phyloP scores from a whole-genome alignment of 208 protist species.

The Acanthamoeba triangularis region DNA sequence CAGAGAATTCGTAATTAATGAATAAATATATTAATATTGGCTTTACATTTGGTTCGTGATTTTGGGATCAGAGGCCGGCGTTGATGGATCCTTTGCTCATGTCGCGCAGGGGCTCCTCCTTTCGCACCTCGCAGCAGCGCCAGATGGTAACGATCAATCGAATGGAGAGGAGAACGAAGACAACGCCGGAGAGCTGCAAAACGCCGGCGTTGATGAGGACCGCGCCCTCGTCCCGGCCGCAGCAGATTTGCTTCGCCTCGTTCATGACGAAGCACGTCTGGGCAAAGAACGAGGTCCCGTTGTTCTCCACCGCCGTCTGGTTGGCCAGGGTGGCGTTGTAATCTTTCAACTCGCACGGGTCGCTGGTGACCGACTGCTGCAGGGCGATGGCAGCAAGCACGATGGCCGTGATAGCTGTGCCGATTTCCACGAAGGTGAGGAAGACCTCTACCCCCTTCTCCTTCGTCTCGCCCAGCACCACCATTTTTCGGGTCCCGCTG shows the following conservation, averaged over 20 bases:
- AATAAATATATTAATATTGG: neutral
- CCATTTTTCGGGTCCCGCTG: neutral
- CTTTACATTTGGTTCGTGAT: neutral
- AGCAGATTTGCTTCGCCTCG: constrained; percentile 11
- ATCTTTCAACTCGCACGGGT: constrained; percentile 27
- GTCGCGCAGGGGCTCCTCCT: neutral
- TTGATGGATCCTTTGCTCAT: constrained; percentile 2
- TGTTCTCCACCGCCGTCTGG: neutral
- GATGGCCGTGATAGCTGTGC: constrained; percentile 25
- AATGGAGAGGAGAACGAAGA: neutral
- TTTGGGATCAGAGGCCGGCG: neutral
- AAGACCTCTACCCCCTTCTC: constrained; percentile 3
- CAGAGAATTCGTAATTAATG: neutral
- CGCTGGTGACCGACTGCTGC: neutral
- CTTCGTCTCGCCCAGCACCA: neutral
- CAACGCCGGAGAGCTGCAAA: constrained; percentile 46
- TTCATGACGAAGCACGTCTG: neutral
- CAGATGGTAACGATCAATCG: neutral
- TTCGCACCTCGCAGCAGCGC: constrained; percentile 5
- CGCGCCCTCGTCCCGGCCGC: neutral
- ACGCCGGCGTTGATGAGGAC: constrained; percentile 70
- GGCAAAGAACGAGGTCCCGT: neutral
- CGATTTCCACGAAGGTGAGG: constrained; percentile 38
- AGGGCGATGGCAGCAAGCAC: constrained; percentile 38
- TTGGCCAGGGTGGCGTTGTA: constrained; percentile 16